Evolutionary conservation across 768 basidiomycete species (phyloP).

Genomic region (Pisolithus microcarpus): DNA sequence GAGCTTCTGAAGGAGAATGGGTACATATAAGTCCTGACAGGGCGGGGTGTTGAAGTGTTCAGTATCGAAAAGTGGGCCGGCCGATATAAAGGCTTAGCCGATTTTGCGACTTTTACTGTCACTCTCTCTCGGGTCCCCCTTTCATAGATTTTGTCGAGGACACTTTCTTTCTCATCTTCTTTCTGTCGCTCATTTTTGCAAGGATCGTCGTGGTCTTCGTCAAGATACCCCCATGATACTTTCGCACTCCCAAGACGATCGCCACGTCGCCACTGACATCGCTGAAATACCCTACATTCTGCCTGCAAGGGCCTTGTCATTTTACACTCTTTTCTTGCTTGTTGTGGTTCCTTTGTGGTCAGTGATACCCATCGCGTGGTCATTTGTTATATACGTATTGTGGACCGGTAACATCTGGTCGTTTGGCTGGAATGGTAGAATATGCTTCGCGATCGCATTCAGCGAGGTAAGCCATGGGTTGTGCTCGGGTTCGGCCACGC

Average conservation of each 20-base stretch:
- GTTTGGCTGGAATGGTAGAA: constrained; percentile 32
- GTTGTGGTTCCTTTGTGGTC: constrained; percentile 61
- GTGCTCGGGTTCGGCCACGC: background rate
- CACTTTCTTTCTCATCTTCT: background rate
- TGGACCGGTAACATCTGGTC: constrained; percentile 35
- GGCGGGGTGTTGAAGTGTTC: too few species aligned
- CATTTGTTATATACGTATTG: constrained; percentile 45
- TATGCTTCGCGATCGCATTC: constrained; percentile 43
- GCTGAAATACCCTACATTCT: constrained; percentile 31
- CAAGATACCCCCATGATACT: constrained; percentile 14
- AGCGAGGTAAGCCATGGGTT: constrained; percentile 43
- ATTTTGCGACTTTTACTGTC: too few species aligned
- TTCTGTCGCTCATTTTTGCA: too few species aligned
- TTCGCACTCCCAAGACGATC: background rate
- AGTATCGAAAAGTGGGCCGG: too few species aligned
- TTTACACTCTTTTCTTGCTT: constrained; percentile 51
- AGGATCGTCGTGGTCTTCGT: background rate
- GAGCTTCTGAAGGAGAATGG: too few species aligned
- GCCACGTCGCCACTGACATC: background rate
- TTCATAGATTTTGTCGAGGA: too few species aligned
- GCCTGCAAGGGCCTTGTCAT: constrained; percentile 40
- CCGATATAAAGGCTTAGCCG: too few species aligned
- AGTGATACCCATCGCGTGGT: constrained; percentile 58
- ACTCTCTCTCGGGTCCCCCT: too few species aligned
- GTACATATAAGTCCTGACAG: too few species aligned